Evolutionary conservation across 2,329 filamentous ascomycete genomes (phyloP), one percentile per base, ranked within the genome.

Genomic region (Didymella exigua): DNA sequence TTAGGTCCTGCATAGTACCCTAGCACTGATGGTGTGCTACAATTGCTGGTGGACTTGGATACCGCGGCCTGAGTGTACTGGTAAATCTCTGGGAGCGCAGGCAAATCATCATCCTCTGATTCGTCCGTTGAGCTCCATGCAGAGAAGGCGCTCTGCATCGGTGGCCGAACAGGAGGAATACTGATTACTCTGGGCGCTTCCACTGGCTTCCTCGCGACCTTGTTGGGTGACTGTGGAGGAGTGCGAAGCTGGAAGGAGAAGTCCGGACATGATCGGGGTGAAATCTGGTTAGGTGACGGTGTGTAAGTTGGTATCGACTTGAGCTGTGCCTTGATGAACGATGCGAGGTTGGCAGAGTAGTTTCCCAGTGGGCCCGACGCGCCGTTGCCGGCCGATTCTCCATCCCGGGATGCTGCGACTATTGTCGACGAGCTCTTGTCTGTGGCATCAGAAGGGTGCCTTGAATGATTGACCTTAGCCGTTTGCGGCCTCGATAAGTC

Each of bases 61-160:
- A 53, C 26, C 16, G 38, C n/a, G 6, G 33, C 52, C 4, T 44
- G 47, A 2, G 33, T 49, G 14, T 53, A 42, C 11, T 42, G 23
- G 13, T 60, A 52, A 10, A 56, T 47, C 2, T 61, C 59, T 5
- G 66, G 61, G 2, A 68, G 24, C 1, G 62, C 57, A 18, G 55
- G 56, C 13, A 60, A 36, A n/a, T 56, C 44, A 7, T 56, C 44
- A 16, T 60, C 59, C 19, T 73, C 71, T 18, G 68, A 68, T 13
- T 74, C 72, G 37, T 73, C 71, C 1, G 71, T 67, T 3, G 72
- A 74, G 54, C 72, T 75, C 72, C 72, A 75, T 1, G 64, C 71
- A 11, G 72, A 75, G 47, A 75, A 75, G 9, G 67, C 64, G 44
- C 72, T 75, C 41, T 59, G 62, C 48, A 71, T 49, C 2, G 72